These are phyloP conservation scores for Phytophthora sansomeana DNA, from an alignment of 352 stramenopile genomes.

Conservation along the genomic window DNA sequence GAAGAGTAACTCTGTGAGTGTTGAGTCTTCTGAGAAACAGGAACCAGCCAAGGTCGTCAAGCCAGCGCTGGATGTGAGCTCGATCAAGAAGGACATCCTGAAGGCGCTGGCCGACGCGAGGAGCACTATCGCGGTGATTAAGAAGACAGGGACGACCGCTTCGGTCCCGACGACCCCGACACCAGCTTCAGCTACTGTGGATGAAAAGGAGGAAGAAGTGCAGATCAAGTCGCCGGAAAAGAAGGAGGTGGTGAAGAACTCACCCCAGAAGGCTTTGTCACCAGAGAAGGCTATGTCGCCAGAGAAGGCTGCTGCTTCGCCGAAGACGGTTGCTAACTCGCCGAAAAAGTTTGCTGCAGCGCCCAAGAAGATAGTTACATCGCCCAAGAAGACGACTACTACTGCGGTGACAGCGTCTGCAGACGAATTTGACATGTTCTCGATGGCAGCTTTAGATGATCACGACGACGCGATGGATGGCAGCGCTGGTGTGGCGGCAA, in stretches of 20 bases:
- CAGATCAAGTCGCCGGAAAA: constrained; percentile 6
- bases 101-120: constrained; percentile 80
- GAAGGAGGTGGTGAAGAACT: constrained; percentile 1
- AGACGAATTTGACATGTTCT: constrained; percentile 92
- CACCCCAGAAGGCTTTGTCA: constrained; percentile 2
- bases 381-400: too few relatives aligned
- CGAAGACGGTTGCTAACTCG: constrained; percentile 16
- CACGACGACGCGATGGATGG: constrained; percentile 55
- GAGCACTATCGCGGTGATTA: constrained; percentile 81
- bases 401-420: constrained; percentile 19
- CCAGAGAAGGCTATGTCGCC: background rate
- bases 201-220: constrained; percentile 1
- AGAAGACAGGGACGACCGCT: constrained; percentile 34
- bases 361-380: too few relatives aligned
- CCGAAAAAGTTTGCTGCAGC: too few relatives aligned
- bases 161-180: constrained; percentile 10
- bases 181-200: constrained; percentile 1
- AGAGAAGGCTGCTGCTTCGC: constrained; percentile 5
- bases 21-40: constrained; percentile 22
- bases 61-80: constrained; percentile 63
- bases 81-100: constrained; percentile 84
- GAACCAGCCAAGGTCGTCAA: constrained; percentile 2
- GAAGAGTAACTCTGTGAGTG: constrained; percentile 9
- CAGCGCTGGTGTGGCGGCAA: constrained; percentile 34
- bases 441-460: constrained; percentile 70